Base-by-base conservation (phyloP, 192 early-diverging fungal genomes). In the Umbelopsis ramanniana region DNA sequence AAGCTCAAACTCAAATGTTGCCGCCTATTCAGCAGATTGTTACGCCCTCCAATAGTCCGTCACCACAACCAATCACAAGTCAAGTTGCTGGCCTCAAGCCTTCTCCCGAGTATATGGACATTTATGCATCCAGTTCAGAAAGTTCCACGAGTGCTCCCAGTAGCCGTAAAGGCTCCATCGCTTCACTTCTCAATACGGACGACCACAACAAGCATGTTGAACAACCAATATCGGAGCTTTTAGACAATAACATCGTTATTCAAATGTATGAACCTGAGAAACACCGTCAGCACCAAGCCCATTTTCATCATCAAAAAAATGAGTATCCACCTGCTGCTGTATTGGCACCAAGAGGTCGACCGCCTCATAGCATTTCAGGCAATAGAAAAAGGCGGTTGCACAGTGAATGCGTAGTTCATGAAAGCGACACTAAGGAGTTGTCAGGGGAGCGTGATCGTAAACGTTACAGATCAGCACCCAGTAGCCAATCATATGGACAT, bases 81-180 rank as follows among this genome's bases (percentile, higher is more conserved):
- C 29, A 53, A 9, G 11, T 24, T 21, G 19, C 40, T 24, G 9
- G 43, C 8, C 37, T n/a, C 11, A 47, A 26, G 46, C 26, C 37
- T 22, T 67, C 38, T 6, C 15, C 8, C 57, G 57, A 63, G 57
- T 63, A 35, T 68, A 23, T 48, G 22, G 67, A 68, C 21, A 68
- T 6, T 66, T 71, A 43, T 52, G 43, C 53, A 0, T 66, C 74
- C 11, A 57, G 68, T 3, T 75, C 69, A 24, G 37, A 46, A 6
- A 50, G 68, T 3, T 35, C 71, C 22, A 43, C 11, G 15, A 45
- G 43, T 24, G 22, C 26, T 2, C 71, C 37, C 2, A 48, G 22
- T 12, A 38, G 69, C 21, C 72, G 77, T 48, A 79, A 74, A 52
- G 77, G 72, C 6, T 79, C 77, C 2, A 72, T 79, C 46, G 72